These are phyloP conservation scores for Spathaspora gorwiae DNA, from an alignment of 805 yeast genomes.

Conservation along the genomic window DNA sequence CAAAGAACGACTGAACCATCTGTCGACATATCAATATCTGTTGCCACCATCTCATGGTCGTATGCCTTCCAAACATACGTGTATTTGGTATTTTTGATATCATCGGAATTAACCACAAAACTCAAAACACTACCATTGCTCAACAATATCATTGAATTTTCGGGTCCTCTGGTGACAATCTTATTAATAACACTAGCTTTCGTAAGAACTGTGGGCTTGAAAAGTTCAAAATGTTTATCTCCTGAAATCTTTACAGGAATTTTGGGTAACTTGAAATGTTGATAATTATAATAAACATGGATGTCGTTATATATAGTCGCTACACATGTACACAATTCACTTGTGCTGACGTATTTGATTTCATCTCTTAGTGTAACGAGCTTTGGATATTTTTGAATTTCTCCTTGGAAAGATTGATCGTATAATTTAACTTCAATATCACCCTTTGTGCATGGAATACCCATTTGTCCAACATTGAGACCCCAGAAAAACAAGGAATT, in stretches of 20 bases:
- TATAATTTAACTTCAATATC: slow-evolving; percentile 22
- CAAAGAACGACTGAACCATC: slow-evolving; percentile 69
- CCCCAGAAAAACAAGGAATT: slow-evolving; percentile 67
- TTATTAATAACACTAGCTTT: slow-evolving; percentile 32
- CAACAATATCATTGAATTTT: slow-evolving; percentile 45
- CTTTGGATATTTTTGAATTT: slow-evolving; percentile 35
- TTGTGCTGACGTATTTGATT: slow-evolving; percentile 55
- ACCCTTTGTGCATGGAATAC: slow-evolving; percentile 29
- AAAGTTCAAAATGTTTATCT: slow-evolving; percentile 47
- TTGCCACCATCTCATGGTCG: slow-evolving; percentile 50
- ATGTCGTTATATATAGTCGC: slow-evolving; percentile 55
- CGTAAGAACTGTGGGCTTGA: slow-evolving; percentile 50
- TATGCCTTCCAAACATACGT: slow-evolving; percentile 59
- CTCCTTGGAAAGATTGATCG: slow-evolving; percentile 32
- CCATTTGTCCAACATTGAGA: slow-evolving; percentile 77
- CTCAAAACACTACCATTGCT: slow-evolving; percentile 58
- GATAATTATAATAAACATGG: slow-evolving; percentile 55
- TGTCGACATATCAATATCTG: slow-evolving; percentile 62
- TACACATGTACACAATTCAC: slow-evolving; percentile 68
- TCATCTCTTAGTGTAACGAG: slow-evolving; percentile 41
- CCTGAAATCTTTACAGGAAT: slow-evolving; percentile 31
- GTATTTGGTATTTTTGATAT: slow-evolving; percentile 42
- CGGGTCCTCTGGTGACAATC: slow-evolving; percentile 32
- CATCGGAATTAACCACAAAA: slow-evolving; percentile 19
- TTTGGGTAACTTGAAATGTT: slow-evolving; percentile 47